A percentile compares a stretch with the other conserved stretches of the same genome.
phyloP scores from a whole-genome alignment of 1,284 basidiomycete species.

The Heterobasidion annosum region DNA sequence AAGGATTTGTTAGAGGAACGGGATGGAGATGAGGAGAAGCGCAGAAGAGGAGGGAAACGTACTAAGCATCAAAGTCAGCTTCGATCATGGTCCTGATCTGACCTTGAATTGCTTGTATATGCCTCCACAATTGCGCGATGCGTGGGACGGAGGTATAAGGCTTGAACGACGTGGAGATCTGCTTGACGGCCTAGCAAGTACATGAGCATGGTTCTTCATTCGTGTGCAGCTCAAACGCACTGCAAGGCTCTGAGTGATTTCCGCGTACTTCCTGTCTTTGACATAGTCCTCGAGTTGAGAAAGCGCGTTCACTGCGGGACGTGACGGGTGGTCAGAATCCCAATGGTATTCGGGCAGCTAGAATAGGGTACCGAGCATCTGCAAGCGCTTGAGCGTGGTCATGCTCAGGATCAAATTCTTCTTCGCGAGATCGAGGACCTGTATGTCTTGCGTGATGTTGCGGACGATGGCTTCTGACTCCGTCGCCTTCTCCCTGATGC shows the following conservation, averaged over 20 bases:
- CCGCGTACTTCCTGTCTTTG: constrained; percentile 69
- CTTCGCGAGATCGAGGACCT: constrained; percentile 91
- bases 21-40: not conserved
- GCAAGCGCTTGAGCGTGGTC: constrained; percentile 84
- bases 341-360: not conserved
- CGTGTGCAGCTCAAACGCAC: constrained; percentile 32
- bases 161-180: constrained; percentile 75
- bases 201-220: constrained; percentile 7
- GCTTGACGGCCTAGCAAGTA: constrained; percentile 66
- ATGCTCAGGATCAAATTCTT: constrained; percentile 86
- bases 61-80: constrained; percentile 88
- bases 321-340: not conserved
- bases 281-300: constrained; percentile 75
- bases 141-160: constrained; percentile 66
- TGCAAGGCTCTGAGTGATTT: constrained; percentile 76
- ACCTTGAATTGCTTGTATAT: constrained; percentile 73
- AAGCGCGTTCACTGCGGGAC: constrained; percentile 63
- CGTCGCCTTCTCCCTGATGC: constrained; percentile 90
- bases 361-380: constrained; percentile 75
- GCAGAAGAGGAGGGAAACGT: constrained; percentile 21
- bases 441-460: constrained; percentile 95
- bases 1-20: not conserved
- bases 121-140: constrained; percentile 70
- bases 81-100: constrained; percentile 73
- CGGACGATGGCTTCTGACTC: constrained; percentile 95